Conservation (phyloP, 2,329 filamentous ascomycete species). For the Fusarium penzigii region DNA sequence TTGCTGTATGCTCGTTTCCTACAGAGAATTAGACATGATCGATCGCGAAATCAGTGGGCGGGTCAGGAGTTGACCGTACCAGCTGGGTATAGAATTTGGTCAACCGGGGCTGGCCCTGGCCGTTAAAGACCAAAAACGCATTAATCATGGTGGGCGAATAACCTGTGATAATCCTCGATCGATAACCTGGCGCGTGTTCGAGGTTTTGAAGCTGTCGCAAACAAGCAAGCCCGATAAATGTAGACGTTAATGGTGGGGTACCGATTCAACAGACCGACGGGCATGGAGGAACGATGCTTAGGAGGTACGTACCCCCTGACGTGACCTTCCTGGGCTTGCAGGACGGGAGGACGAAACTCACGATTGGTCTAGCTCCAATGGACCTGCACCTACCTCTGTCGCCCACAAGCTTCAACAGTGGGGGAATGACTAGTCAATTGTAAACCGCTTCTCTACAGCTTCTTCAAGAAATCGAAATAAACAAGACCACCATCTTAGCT, state of each 20-base stretch:
- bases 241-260: constrained; percentile 23
- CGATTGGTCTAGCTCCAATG: neutral
- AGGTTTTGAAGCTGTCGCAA: constrained; percentile 1
- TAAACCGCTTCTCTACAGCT: neutral
- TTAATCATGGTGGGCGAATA: constrained; percentile 75
- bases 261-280: constrained; percentile 6
- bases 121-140: constrained; percentile 98
- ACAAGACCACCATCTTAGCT: too few relatives aligned
- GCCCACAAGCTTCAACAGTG: neutral
- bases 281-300: constrained; percentile 5
- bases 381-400: neutral
- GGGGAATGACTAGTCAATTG: neutral
- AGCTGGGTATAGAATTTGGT: constrained; percentile 99
- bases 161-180: constrained; percentile 21
- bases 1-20: constrained; percentile 98
- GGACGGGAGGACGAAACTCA: neutral
- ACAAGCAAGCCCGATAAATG: constrained; percentile 2
- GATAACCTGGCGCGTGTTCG: neutral
- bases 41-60: constrained; percentile 1
- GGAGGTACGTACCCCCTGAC: constrained; percentile 21
- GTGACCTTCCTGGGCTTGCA: neutral
- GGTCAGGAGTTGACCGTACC: constrained; percentile 46
- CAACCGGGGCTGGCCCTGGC: constrained; percentile 91
- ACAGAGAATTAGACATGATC: constrained; percentile 8
- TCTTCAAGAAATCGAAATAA: neutral